A percentile compares a stretch with the other conserved stretches of the same genome.
Evolutionary conservation across 2,329 filamentous ascomycete species (phyloP).

Genomic region (Alternaria arbusti): DNA sequence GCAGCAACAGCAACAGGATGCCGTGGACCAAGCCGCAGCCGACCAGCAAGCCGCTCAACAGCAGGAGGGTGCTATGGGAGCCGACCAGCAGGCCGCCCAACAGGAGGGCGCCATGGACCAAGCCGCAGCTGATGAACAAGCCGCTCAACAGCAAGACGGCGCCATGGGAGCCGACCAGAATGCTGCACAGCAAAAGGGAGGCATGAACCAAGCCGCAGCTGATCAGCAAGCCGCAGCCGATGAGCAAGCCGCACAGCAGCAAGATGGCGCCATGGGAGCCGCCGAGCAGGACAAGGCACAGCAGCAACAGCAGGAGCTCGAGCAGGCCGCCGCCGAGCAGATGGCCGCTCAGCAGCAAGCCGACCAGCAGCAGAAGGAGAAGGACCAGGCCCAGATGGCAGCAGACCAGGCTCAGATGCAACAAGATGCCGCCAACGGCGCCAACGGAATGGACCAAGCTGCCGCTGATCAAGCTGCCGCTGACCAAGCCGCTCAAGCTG

Average conservation of each 20-base stretch:
- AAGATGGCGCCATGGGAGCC: neutral
- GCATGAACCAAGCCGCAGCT: slow-evolving; percentile 1
- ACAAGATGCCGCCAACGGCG: slow-evolving; percentile 4
- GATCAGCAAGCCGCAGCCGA: neutral
- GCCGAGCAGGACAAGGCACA: neutral
- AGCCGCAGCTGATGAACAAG: slow-evolving; percentile 3
- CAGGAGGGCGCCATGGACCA: neutral
- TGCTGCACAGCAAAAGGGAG: slow-evolving; percentile 1
- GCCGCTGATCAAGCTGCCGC: neutral
- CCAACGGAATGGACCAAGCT: neutral
- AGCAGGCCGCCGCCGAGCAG: slow-evolving; percentile 10
- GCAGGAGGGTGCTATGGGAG: neutral
- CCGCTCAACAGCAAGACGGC: slow-evolving; percentile 1
- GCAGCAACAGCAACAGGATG: slow-evolving; percentile 1
- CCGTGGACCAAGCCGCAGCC: neutral
- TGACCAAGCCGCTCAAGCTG: slow-evolving; percentile 13
- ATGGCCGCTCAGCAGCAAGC: slow-evolving; percentile 5
- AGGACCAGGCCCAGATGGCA: slow-evolving; percentile 6
- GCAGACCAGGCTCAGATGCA: slow-evolving; percentile 8
- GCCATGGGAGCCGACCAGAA: neutral
- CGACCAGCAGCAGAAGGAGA: slow-evolving; percentile 2
- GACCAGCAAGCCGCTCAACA: slow-evolving; percentile 5
- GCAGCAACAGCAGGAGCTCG: slow-evolving; percentile 4
- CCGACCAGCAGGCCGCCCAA: neutral
- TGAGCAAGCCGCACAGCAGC: neutral